Base-by-base conservation (phyloP, 768 basidiomycete species). In the Hericium erinaceus region DNA sequence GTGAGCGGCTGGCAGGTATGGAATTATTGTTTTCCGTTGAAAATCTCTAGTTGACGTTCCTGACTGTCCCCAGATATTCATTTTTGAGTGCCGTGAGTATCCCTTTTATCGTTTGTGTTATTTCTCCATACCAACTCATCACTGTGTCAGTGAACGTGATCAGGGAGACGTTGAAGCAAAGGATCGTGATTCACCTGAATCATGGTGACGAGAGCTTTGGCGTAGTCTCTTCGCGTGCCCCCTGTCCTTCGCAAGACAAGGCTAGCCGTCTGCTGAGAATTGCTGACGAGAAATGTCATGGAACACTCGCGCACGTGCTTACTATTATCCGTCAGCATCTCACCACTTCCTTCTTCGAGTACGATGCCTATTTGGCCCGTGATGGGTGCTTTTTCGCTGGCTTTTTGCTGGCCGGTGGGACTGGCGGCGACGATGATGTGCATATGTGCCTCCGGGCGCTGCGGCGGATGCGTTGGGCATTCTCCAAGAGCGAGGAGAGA, bases 311-410 rank as follows among this genome's bases (percentile, higher is more conserved):
- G 64, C 65, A 75, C 68, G 69, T 79, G 70, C 57, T 80, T 73
- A 38, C 72, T 70, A 72, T 69, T 75, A 79, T 69, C 69, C 80
- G 63, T 72, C 77, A 57, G 59, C 80, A 68, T 61, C 72, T 74
- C 69, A 84, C 63, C 73, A 81, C 69, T 4, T 59, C 68, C 12
- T 80, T 95, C 63, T 92, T 97, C 66, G 78, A 78, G 64, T 95
- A 87, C 77, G 94, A 98, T 67, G 82, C 92, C 1, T 86, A 87
- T 18, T 77, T 95, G 4, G 83, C 94, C 55, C 81, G 89, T 18
- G 93, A 95, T 64, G 94, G 94, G 3, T 91, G 87, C 65, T 95
- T 87, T 77, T 95, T 87, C 64, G 89, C 90, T 3, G 92, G 84
- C 2, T 81, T 87, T 60, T 72, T 93, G 40, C 78, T 91, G 6